These are phyloP conservation scores for Saturnispora mendoncae DNA, from an alignment of 805 yeast species.

Conservation along the genomic window DNA sequence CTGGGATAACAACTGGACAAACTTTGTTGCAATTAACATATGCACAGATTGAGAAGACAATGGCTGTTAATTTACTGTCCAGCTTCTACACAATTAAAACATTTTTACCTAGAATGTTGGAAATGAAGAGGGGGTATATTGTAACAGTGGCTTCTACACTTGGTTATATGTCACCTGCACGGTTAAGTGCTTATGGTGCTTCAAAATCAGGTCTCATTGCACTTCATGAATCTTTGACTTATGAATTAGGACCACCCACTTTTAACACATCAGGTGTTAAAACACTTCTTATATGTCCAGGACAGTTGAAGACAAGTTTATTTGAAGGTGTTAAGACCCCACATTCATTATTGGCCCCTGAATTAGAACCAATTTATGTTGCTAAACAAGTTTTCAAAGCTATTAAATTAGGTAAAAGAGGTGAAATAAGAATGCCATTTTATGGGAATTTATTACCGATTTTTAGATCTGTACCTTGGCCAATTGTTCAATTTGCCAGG, in stretches of 20 bases:
- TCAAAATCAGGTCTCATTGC: constrained; percentile 82
- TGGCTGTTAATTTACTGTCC: constrained; percentile 63
- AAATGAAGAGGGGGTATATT: constrained; percentile 56
- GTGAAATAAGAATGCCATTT: constrained; percentile 64
- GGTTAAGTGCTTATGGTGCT: constrained; percentile 77
- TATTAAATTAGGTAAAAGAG: constrained; percentile 51
- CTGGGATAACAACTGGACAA: constrained; percentile 62
- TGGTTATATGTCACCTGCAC: constrained; percentile 79
- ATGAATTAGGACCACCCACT: constrained; percentile 52
- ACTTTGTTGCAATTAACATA: constrained; percentile 44
- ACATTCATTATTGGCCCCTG: constrained; percentile 69
- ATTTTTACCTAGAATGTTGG: constrained; percentile 67
- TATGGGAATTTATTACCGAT: constrained; percentile 71
- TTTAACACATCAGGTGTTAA: constrained; percentile 45
- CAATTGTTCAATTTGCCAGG: constrained; percentile 47
- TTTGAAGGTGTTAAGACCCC: constrained; percentile 72
- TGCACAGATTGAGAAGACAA: constrained; percentile 51
- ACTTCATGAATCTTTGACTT: constrained; percentile 70
- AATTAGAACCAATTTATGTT: constrained; percentile 57
- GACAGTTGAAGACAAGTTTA: constrained; percentile 72
- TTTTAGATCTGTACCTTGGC: constrained; percentile 67
- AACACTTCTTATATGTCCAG: constrained; percentile 76
- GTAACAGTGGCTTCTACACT: constrained; percentile 78
- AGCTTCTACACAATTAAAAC: constrained; percentile 60
- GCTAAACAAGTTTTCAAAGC: constrained; percentile 52